A percentile compares a stretch with the other conserved stretches of the same genome.
Conservation (phyloP, 2,329 filamentous ascomycete genomes). For the Alternaria sp. region DNA sequence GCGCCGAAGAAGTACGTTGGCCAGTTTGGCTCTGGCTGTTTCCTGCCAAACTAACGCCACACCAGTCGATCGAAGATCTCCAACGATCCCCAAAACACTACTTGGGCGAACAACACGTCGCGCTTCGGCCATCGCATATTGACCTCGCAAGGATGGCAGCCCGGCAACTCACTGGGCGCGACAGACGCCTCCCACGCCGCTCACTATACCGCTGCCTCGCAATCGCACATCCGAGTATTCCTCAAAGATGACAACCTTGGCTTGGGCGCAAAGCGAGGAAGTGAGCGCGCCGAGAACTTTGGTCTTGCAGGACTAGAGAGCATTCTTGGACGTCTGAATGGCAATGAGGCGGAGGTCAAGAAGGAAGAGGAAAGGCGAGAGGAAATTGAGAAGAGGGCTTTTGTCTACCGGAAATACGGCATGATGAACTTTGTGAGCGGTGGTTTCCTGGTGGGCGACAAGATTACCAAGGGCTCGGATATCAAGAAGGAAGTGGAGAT, state of each 20-base stretch:
- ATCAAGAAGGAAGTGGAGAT: conserved; percentile 50
- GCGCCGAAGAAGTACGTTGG: conserved; percentile 67
- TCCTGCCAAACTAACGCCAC: conserved; percentile 16
- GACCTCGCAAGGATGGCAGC: conserved; percentile 86
- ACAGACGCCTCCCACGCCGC: conserved; percentile 76
- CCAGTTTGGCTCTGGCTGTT: neutral
- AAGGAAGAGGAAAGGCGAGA: conserved; percentile 72
- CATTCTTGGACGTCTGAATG: conserved; percentile 86
- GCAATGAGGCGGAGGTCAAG: conserved; percentile 76
- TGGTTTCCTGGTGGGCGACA: conserved; percentile 71
- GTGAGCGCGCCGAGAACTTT: conserved; percentile 72
- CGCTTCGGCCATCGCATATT: conserved; percentile 92
- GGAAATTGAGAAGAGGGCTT: conserved; percentile 74
- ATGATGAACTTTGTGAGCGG: conserved; percentile 85
- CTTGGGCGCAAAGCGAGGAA: conserved; percentile 79
- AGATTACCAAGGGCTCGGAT: conserved; percentile 54
- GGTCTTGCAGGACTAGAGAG: conserved; percentile 88
- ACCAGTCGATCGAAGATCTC: conserved; percentile 73
- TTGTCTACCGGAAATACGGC: conserved; percentile 77
- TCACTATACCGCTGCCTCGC: conserved; percentile 79
- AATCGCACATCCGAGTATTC: conserved; percentile 82
- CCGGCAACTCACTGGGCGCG: conserved; percentile 81
- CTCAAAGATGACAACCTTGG: conserved; percentile 93
- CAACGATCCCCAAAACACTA: conserved; percentile 93
- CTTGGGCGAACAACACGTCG: conserved; percentile 82